A percentile compares a stretch with the other conserved stretches of the same genome.
Evolutionary conservation across 352 stramenopile genomes (phyloP).

Genomic region (Phytophthora quininea): DNA sequence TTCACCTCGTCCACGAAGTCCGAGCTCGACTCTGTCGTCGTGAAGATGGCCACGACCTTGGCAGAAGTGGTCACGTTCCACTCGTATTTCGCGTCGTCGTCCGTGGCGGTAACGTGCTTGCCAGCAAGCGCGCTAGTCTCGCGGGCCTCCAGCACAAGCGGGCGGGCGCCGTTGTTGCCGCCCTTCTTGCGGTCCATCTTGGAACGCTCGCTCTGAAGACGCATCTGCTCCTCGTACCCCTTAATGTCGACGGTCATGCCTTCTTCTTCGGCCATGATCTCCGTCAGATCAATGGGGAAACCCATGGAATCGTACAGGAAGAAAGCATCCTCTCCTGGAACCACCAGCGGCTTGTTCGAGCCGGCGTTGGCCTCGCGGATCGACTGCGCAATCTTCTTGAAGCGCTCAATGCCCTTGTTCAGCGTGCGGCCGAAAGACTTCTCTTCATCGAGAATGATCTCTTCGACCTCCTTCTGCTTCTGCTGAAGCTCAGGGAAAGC

Average conservation of each 20-base stretch:
- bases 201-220: slow-evolving; percentile 83
- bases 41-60: slow-evolving; percentile 94
- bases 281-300: slow-evolving; percentile 98
- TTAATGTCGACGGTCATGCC: slow-evolving; percentile 94
- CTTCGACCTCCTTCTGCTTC: slow-evolving; percentile 91
- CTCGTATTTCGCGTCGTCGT: slow-evolving; percentile 96
- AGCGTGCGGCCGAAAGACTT: slow-evolving; percentile 94
- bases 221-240: slow-evolving; percentile 95
- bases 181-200: slow-evolving; percentile 91
- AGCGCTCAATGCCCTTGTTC: slow-evolving; percentile 93
- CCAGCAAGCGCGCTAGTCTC: slow-evolving; percentile 91
- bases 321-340: slow-evolving; percentile 96
- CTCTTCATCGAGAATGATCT: slow-evolving; percentile 98
- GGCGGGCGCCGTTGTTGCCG: slow-evolving; percentile 65
- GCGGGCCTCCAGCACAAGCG: slow-evolving; percentile 94
- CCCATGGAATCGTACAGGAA: slow-evolving; percentile 99
- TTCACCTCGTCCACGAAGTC: slow-evolving; percentile 83
- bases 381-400: slow-evolving; percentile 87
- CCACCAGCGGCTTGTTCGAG: slow-evolving; percentile 68
- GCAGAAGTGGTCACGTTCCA: slow-evolving; percentile 85
- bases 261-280: slow-evolving; percentile 97
- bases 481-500: slow-evolving; percentile 95
- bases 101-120: slow-evolving; percentile 86
- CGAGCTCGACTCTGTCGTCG: slow-evolving; percentile 89
- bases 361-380: slow-evolving; percentile 68